These are phyloP conservation scores for Eleusine indica DNA, from an alignment of 176 grass and related monocot species.

Conservation along the genomic window DNA sequence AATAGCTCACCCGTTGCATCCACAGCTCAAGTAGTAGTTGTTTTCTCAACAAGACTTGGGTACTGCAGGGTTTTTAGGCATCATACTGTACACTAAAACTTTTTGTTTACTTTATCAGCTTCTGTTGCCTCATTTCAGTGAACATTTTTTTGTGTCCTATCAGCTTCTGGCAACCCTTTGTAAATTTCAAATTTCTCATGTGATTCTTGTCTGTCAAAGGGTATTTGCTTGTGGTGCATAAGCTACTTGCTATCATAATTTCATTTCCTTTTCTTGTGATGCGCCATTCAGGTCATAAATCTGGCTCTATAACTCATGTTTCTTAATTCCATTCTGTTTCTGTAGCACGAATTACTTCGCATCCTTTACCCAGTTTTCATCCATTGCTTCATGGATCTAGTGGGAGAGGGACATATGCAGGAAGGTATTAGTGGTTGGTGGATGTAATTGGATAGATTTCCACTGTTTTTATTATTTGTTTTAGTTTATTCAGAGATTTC, in stretches of 20 bases:
- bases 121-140: background rate
- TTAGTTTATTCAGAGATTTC: slow-evolving; percentile 20
- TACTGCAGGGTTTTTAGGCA: background rate
- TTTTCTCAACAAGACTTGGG: background rate
- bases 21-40: slow-evolving; percentile 20
- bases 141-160: background rate
- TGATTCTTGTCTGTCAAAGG: background rate
- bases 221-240: background rate
- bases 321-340: slow-evolving; percentile 35
- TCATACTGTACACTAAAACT: background rate
- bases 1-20: slow-evolving; percentile 29
- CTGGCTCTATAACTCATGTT: slow-evolving; percentile 3
- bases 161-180: background rate
- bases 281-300: slow-evolving; percentile 31
- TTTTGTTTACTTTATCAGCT: slow-evolving; percentile 3
- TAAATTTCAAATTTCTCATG: background rate
- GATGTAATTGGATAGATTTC: slow-evolving; percentile 23
- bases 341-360: slow-evolving; percentile 89
- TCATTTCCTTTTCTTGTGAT: background rate
- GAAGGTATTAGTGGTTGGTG: slow-evolving; percentile 56
- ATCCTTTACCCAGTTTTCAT: slow-evolving; percentile 89
- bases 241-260: background rate
- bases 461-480: slow-evolving; percentile 3
- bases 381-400: slow-evolving; percentile 98
- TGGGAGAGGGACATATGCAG: slow-evolving; percentile 83